phyloP scores from a whole-genome alignment of 2,329 filamentous ascomycete species.

The Talaromyces sp. region DNA sequence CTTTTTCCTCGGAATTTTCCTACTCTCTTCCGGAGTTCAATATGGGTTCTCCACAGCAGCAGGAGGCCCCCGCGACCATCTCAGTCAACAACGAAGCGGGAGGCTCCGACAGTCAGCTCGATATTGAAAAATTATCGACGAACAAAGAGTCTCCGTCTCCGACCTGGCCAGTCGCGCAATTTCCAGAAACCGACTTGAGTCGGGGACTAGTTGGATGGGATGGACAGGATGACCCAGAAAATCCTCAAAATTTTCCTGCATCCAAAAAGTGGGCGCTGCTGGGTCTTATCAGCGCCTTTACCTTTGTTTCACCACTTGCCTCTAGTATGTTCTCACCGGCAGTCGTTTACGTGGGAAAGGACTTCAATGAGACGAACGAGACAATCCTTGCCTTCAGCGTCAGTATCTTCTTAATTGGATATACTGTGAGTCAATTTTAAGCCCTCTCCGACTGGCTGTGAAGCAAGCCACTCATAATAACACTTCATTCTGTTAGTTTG shows the following conservation, averaged over 20 bases:
- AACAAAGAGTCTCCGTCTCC: neutral
- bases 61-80: too few relatives aligned
- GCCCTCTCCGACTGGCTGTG: neutral
- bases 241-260: slow-evolving; percentile 58
- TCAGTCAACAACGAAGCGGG: too few relatives aligned
- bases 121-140: slow-evolving; percentile 7
- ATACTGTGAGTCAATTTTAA: slow-evolving; percentile 24
- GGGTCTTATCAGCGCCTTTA: slow-evolving; percentile 31
- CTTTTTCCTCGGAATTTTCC: too few relatives aligned
- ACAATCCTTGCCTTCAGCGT: slow-evolving; percentile 34
- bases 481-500: slow-evolving; percentile 38
- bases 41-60: too few relatives aligned
- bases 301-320: slow-evolving; percentile 35
- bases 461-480: neutral
- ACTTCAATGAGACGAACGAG: slow-evolving; percentile 26
- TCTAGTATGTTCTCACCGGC: slow-evolving; percentile 39
- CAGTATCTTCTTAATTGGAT: slow-evolving; percentile 35
- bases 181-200: slow-evolving; percentile 49
- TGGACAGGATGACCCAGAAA: slow-evolving; percentile 58
- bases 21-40: too few relatives aligned
- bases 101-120: neutral
- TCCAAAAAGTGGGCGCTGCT: slow-evolving; percentile 31
- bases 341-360: slow-evolving; percentile 23
- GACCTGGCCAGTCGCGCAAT: neutral
- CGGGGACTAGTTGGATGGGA: slow-evolving; percentile 64